phyloP scores from a whole-genome alignment of 805 yeast genomes.

The Teunomyces aglyptinius region DNA sequence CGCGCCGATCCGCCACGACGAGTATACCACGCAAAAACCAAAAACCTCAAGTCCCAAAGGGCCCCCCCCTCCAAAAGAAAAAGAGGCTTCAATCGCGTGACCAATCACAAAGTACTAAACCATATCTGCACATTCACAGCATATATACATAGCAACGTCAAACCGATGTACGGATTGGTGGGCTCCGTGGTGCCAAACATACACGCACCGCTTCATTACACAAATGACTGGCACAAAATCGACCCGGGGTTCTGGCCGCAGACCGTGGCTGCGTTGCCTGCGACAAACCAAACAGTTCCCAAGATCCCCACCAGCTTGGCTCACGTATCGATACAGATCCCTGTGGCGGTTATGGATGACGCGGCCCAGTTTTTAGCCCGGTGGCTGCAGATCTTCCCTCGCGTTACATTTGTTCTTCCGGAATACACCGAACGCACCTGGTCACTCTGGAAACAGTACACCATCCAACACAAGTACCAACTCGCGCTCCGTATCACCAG shows the following conservation, averaged over 20 bases:
- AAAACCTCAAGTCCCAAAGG: too few species aligned
- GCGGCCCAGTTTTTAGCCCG: background rate
- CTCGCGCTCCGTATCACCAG: background rate
- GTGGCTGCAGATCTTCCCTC: background rate
- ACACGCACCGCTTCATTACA: background rate
- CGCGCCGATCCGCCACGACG: background rate
- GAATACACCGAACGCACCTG: background rate
- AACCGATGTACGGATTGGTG: background rate
- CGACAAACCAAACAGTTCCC: background rate
- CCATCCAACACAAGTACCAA: background rate
- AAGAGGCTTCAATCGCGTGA: background rate
- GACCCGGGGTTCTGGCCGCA: background rate
- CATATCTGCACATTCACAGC: too few species aligned
- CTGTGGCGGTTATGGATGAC: background rate
- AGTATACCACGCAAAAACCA: too few species aligned
- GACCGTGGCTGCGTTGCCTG: background rate
- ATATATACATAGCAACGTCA: too few species aligned
- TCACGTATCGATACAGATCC: background rate
- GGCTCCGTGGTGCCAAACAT: background rate
- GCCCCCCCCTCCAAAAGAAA: too few species aligned
- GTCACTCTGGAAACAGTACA: background rate
- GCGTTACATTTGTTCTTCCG: background rate
- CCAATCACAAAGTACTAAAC: background rate
- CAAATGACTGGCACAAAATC: background rate
- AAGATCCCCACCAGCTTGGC: background rate